Conservation (phyloP, 352 stramenopile species). For the Pythium phragmiticola region DNA sequence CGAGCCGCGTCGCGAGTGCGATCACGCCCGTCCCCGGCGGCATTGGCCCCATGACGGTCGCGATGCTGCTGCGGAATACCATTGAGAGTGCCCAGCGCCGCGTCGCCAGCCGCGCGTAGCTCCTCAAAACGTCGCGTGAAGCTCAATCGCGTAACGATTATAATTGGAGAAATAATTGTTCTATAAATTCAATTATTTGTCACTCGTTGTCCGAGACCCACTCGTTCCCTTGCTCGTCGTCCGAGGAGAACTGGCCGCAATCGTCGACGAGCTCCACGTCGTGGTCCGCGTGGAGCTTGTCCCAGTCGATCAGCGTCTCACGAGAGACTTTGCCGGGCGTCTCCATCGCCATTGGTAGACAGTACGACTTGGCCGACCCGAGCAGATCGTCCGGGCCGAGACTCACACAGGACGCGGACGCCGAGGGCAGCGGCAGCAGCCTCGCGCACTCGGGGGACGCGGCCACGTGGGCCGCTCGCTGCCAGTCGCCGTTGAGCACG, state of each 20-base stretch:
- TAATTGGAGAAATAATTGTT: too few species aligned
- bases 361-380: constrained; percentile 32
- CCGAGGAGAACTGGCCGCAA: constrained; percentile 65
- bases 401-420: neutral
- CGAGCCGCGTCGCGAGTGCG: constrained; percentile 76
- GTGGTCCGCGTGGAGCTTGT: constrained; percentile 66
- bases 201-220: neutral
- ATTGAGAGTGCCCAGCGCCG: constrained; percentile 49
- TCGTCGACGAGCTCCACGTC: constrained; percentile 76
- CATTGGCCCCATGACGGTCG: constrained; percentile 98
- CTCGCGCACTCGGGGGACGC: constrained; percentile 43
- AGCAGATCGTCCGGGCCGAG: neutral
- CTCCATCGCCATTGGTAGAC: neutral
- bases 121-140: neutral
- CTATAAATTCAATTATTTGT: too few species aligned
- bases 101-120: neutral
- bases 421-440: constrained; percentile 26
- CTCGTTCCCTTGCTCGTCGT: constrained; percentile 23
- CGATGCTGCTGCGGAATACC: constrained; percentile 91
- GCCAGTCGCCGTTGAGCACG: constrained; percentile 58
- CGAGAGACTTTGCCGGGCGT: neutral
- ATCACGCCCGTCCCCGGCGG: constrained; percentile 97
- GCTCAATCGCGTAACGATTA: too few species aligned
- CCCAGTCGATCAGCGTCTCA: constrained; percentile 39
- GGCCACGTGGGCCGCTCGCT: constrained; percentile 51